phyloP scores from a whole-genome alignment of 306 rosid species.

The Ziziphus jujuba region DNA sequence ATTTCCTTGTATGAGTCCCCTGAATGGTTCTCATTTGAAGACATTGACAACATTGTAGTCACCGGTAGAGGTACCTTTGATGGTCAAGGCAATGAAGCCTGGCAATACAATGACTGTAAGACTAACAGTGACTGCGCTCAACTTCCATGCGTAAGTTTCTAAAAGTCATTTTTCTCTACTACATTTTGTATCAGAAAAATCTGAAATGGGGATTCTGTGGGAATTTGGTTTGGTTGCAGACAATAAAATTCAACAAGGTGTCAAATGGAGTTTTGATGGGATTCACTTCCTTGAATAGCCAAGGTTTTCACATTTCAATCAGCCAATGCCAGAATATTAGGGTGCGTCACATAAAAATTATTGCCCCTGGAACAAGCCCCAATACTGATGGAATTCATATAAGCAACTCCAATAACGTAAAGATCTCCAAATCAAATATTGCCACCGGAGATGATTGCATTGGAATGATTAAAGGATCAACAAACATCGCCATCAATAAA shows the following conservation, averaged over 20 bases:
- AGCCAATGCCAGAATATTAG: constrained; percentile 33
- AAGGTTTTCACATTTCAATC: constrained; percentile 50
- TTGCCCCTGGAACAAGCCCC: constrained; percentile 43
- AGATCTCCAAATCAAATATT: constrained; percentile 33
- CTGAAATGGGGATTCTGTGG: background rate
- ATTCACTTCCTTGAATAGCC: constrained; percentile 37
- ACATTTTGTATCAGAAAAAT: background rate
- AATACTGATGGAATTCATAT: constrained; percentile 59
- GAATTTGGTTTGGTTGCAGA: constrained; percentile 23
- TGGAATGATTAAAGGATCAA: constrained; percentile 36
- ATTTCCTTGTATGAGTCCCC: constrained; percentile 32
- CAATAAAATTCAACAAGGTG: constrained; percentile 28
- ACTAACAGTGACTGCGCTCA: constrained; percentile 30
- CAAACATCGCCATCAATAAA: constrained; percentile 32
- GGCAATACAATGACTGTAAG: constrained; percentile 49
- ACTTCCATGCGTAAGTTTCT: constrained; percentile 59
- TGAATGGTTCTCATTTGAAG: constrained; percentile 60
- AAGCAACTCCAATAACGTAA: constrained; percentile 44
- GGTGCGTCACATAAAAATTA: constrained; percentile 21
- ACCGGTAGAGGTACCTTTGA: constrained; percentile 68
- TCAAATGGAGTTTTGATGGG: constrained; percentile 34
- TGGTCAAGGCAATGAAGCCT: constrained; percentile 57
- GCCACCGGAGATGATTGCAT: constrained; percentile 55
- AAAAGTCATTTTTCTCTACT: too few relatives aligned
- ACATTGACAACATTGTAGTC: constrained; percentile 44